Conservation (phyloP, 176 grass and related monocot genomes). For the Dactylis glomerata region DNA sequence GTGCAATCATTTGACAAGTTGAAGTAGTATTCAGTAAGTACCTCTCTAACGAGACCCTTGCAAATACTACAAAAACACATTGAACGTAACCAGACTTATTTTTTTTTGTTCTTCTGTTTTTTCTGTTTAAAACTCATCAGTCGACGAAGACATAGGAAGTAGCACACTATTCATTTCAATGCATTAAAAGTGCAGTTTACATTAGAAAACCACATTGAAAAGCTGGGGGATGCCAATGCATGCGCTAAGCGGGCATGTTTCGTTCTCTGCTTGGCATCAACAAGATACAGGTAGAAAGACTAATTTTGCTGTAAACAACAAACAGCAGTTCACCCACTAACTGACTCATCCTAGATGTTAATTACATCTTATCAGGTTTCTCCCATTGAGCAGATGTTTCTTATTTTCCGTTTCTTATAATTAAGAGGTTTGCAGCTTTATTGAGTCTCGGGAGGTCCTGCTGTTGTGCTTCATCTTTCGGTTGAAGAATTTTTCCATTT, state of each 20-base stretch:
- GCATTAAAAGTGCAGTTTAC: not conserved
- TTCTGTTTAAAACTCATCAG: not conserved
- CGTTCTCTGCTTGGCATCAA: not conserved
- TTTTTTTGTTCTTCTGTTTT: not conserved
- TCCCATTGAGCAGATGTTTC: not conserved
- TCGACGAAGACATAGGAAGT: not conserved
- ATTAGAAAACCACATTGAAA: not conserved
- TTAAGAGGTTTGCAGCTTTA: not conserved
- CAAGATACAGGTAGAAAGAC: not conserved
- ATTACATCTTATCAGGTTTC: not conserved
- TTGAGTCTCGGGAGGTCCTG: not conserved
- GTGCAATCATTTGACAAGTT: not conserved
- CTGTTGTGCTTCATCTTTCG: not conserved
- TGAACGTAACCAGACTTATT: not conserved
- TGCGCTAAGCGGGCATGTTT: not conserved
- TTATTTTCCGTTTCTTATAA: not conserved
- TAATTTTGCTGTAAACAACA: not conserved
- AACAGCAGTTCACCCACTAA: not conserved
- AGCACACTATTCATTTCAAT: not conserved
- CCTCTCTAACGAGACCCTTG: not conserved
- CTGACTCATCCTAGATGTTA: not conserved
- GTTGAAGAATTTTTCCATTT: not conserved
- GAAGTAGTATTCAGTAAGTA: not conserved
- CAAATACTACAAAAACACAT: not conserved
- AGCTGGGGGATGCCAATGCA: not conserved